phyloP scores from a whole-genome alignment of 2,329 filamentous ascomycete genomes.

The Thielaviopsis musarum region DNA sequence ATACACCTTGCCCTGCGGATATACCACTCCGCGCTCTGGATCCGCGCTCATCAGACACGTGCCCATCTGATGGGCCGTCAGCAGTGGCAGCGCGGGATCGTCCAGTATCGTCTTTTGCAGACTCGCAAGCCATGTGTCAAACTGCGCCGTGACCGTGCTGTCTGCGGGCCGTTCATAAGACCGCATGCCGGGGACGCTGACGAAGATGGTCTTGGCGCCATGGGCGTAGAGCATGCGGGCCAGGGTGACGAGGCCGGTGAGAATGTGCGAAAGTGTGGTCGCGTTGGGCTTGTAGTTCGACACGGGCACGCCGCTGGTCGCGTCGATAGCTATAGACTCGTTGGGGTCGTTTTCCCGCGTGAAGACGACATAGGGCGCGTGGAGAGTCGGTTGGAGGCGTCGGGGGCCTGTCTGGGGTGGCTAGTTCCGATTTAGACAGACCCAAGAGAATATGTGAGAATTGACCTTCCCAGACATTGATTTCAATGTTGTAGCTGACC shows the following conservation, averaged over 20 bases:
- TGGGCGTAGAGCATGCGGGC: slow-evolving; percentile 63
- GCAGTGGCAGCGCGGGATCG: slow-evolving; percentile 36
- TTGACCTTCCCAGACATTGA: slow-evolving; percentile 48
- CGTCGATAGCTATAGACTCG: slow-evolving; percentile 58
- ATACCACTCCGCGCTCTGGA: slow-evolving; percentile 37
- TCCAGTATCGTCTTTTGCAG: slow-evolving; percentile 31
- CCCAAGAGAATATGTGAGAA: not conserved
- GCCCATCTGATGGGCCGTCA: slow-evolving; percentile 71
- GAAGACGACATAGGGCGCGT: slow-evolving; percentile 31
- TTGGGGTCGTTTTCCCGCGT: slow-evolving; percentile 53
- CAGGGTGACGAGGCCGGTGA: slow-evolving; percentile 54
- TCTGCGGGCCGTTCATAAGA: slow-evolving; percentile 35
- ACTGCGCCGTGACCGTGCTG: slow-evolving; percentile 32
- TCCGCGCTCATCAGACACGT: slow-evolving; percentile 52
- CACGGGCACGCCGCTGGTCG: slow-evolving; percentile 43
- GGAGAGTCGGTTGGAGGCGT: slow-evolving; percentile 7
- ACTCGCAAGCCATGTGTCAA: slow-evolving; percentile 42
- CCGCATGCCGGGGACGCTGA: slow-evolving; percentile 41
- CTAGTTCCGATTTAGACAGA: not conserved
- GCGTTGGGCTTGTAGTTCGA: slow-evolving; percentile 56
- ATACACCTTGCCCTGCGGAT: slow-evolving; percentile 45
- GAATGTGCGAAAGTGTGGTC: slow-evolving; percentile 50
- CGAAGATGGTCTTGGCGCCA: slow-evolving; percentile 66
- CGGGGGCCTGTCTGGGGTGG: slow-evolving; percentile 28
- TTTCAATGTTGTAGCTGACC: slow-evolving; percentile 52